Base-by-base conservation (phyloP, 2,329 filamentous ascomycete genomes). In the Talaromyces pinophilus region DNA sequence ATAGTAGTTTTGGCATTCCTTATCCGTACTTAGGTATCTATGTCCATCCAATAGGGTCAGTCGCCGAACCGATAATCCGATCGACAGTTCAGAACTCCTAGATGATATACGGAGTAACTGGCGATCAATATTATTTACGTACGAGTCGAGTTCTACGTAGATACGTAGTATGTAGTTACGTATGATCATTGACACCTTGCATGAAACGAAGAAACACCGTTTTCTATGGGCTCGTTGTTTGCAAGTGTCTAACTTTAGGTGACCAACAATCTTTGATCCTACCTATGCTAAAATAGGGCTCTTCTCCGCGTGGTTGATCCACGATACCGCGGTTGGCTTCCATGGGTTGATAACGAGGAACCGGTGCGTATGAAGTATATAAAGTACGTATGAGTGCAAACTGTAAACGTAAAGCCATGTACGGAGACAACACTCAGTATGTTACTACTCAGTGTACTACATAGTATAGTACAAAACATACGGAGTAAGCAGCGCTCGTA, bases 251-350 rank as follows among this genome's bases (percentile, higher is more conserved):
- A 22, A 22, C 44, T 46, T 22, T 46, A 44, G 40, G 17, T 25
- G 25, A 44, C 40, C 40, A 11, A 22, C 44, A 46, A 13, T 46
- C 15, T n/a, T 46, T 5, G 13, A 22, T 46, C 22, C 13, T 50
- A 28, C 46, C 46, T 54, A 54, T 54, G 28, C 50, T 54, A n/a
- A 30, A 54, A 33, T 33, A 54, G 50, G 50, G 28, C 35, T 54
- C 50, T 54, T 35, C 50, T 54, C 50, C 50, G 50, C 25, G 28
- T 54, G 25, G 25, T 54, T 33, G 13, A 33, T 17, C 50, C 25
- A 54, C 28, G 28, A 33, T 5, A 8, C 25, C 28, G n/a, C 28
- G 28, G 15, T 33, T 54, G 28, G 15, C 25, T 54, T 33, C 25
- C 3, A 25, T 25, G 25, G 25, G 3, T 25, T 25, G 28, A 54